Evolutionary conservation across 257 asterid genomes (phyloP), one percentile per base, ranked within the genome.

Genomic region (Petunia axillaris): DNA sequence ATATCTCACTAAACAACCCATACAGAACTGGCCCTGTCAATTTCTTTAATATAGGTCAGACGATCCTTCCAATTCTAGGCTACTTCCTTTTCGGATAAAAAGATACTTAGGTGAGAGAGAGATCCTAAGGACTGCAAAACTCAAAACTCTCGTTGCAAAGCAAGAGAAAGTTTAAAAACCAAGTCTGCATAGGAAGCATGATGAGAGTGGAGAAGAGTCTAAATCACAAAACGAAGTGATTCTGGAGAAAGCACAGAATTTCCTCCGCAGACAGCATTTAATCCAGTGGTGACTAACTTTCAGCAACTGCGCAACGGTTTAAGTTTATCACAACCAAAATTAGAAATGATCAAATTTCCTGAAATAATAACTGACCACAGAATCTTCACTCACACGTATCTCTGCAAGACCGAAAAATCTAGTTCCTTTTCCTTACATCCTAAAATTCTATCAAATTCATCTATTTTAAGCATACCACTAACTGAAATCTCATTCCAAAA

Each of bases 231-330:
- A 2, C 1, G 16, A 16, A 16, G 64, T 58, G 3, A 59, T 7
- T 9, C 16, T 16, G 4, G 7, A 11, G 6, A 59, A 59, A 59
- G 39, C 38, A 16, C 13, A 16, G 39, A 59, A 59, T 11, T 58
- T n/a, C 37, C 37, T 58, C 37, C 1, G 10, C 64, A 8, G 15
- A 44, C 40, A 8, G 38, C 40, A 43, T 68, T 68, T 68, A 43
- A 43, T 68, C 40, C 76, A 43, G 41, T 39, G 44, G 52, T 16
- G 76, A 68, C 57, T n/a, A n/a, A 68, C 76, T 68, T 44, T 8
- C 76, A 43, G 76, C 76, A 67, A 4, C 15, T 68, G 13, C 37
- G 6, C n/a, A 11, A 68, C 46, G 4, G 58, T 37, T 16, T 68
- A 44, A 39, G 25, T 68, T 68, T 44, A 46, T 2, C 2, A 16